Evolutionary conservation across 345 rosid genomes (phyloP), one percentile per base, ranked within the genome.

Genomic region (Pseudoturritis turrita): DNA sequence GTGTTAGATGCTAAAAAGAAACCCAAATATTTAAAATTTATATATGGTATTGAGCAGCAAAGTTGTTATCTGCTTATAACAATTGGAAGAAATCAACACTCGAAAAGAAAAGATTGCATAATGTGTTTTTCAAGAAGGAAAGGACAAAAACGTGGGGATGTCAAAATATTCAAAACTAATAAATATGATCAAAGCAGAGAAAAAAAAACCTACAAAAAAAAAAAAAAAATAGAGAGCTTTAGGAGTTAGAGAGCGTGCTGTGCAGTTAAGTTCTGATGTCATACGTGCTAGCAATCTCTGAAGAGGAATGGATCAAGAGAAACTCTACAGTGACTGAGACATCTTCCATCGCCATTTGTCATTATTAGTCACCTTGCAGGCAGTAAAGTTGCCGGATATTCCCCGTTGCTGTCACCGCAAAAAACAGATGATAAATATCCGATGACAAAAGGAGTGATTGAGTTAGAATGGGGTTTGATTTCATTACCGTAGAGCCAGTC

Each of bases 361-460:
- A n/a, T 33, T 7, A 76, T 82, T 70, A 92, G 45, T 96, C 98
- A 22, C 97, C 89, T 82, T 92, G 99, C 31, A 96, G 90, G 79
- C 99, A 90, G 86, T 96, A 96, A 37, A 96, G 95, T 80, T 96
- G 99, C 54, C 99, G 95, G 77, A 96, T 82, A 78, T 96, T 96
- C 74, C 98, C 98, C 0, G 99, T 84, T 33, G 97, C 98, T 96
- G 94, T 53, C 71, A 73, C 46, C 64, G 1, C 10, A 46, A 23
- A 28, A 57, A 35, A 33, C 21, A 49, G 28, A 62, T 4, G 6
- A 47, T 43, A 23, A 31, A 23, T 17, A 58, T 33, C 1, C 0
- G 65, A 12, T 31, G 28, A 11, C 37, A 25, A 26, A 44, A 1
- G 17, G 36, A 61, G 63, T 14, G 9, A 25, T 52, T 18, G 7